A percentile compares a stretch with the other conserved stretches of the same genome.
Conservation (phyloP, 305 asterid species). For the Solanum hybrid region DNA sequence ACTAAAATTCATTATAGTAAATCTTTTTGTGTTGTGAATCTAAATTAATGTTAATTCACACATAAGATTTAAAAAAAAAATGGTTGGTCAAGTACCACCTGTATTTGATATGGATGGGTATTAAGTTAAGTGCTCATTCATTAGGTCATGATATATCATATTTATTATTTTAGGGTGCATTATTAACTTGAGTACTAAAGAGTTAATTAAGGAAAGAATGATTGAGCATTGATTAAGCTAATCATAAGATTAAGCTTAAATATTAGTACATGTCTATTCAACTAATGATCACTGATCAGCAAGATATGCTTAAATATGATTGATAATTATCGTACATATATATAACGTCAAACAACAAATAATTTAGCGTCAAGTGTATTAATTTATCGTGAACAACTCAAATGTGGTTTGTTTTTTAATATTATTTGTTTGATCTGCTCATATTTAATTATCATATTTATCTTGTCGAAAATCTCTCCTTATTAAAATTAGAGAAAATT, state of each 20-base stretch:
- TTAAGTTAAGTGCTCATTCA: neutral
- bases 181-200: neutral
- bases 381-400: neutral
- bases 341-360: neutral
- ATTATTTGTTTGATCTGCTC: no score
- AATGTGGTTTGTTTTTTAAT: neutral
- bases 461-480: neutral
- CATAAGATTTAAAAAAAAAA: neutral
- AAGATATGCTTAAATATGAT: neutral
- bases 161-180: neutral
- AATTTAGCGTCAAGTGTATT: neutral
- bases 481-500: neutral
- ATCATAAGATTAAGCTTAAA: no score
- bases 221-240: neutral
- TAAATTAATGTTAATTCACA: neutral
- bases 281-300: neutral
- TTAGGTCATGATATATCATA: neutral
- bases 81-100: neutral
- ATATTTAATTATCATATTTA: neutral
- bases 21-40: neutral
- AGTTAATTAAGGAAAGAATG: neutral
- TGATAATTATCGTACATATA: neutral
- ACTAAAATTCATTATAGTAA: neutral
- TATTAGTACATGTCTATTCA: neutral
- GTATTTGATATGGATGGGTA: neutral